Base-by-base conservation (phyloP, 2,329 filamentous ascomycete genomes). In the Fusarium austroafricanum region DNA sequence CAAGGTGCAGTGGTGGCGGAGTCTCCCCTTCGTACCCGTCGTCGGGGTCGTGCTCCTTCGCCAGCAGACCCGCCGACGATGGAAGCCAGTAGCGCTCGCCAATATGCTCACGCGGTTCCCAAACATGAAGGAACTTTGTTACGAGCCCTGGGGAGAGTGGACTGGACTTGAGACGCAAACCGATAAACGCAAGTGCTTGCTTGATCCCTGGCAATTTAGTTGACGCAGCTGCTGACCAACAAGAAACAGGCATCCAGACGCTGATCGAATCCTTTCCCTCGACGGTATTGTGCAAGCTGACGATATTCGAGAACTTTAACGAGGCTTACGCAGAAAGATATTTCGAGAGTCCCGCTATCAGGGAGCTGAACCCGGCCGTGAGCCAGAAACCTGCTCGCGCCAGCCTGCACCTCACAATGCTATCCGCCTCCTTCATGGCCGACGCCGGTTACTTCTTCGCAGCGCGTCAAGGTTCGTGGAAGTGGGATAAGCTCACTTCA, bases 91-190 rank as follows among this genome's bases (percentile, higher is more conserved):
- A 21, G 66, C 74, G 31, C 70, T 80, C 26, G 67, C 68, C 29
- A 66, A 76, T 15, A 78, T 81, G 70, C 68, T 80, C 58, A 62
- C 75, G 12, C 75, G 74, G 44, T 73, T 80, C 59, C 76, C 79
- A 15, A 75, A 72, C 55, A 57, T 82, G 50, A 72, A 76, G 65
- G 76, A 81, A 63, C 65, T 81, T 65, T 73, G 74, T 52, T 80
- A 79, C 66, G 78, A 80, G 65, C 79, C 77, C 51, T 81, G 79
- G 78, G 77, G 75, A 63, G 76, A 79, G 65, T 77, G 68, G 70
- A 14, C 4, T 54, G 37, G 0, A 10, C 56, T 71, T 10, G 47
- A 76, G 53, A 9, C 0, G 26, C 53, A 53, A 4, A 76, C 75
- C 10, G 78, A 79, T 69, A 17, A 63, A 71, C 21, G 76, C 70